Percentiles rank a stretch among this genome's conserved stretches.
Evolutionary conservation across 805 yeast species (phyloP).

Genomic region (Wickerhamomyces tratensis): DNA sequence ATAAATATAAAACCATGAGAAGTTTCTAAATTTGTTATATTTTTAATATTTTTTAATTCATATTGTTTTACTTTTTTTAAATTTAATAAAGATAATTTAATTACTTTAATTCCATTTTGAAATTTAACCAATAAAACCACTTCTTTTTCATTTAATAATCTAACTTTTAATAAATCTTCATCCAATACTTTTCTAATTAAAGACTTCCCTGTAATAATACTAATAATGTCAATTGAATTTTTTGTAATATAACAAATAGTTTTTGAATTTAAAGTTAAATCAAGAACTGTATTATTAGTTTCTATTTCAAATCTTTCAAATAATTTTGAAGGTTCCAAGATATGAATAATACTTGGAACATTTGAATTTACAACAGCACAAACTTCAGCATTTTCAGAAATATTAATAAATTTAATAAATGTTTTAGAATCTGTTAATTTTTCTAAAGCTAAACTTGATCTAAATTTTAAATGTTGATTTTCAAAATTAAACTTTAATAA

Average conservation of each 20-base stretch:
- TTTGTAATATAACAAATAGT: constrained; percentile 56
- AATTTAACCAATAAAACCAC: neutral
- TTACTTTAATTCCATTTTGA: constrained; percentile 8
- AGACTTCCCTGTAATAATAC: constrained; percentile 30
- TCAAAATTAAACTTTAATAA: constrained; percentile 58
- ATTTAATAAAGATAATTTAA: constrained; percentile 5
- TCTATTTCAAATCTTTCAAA: constrained; percentile 47
- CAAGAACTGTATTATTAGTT: constrained; percentile 45
- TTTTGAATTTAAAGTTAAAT: constrained; percentile 65
- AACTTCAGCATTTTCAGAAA: constrained; percentile 48
- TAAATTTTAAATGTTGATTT: constrained; percentile 61
- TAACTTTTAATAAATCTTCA: constrained; percentile 15
- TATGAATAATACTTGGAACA: constrained; percentile 55
- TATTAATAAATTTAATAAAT: constrained; percentile 49
- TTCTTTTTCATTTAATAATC: constrained; percentile 21
- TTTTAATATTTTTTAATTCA: no score
- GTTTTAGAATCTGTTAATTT: constrained; percentile 38
- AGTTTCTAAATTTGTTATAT: neutral
- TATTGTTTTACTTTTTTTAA: no score
- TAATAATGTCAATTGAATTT: constrained; percentile 35
- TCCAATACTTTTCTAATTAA: constrained; percentile 6
- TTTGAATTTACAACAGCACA: constrained; percentile 69
- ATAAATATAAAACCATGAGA: neutral
- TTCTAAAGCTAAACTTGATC: constrained; percentile 51
- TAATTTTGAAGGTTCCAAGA: constrained; percentile 49